A percentile compares a stretch with the other conserved stretches of the same genome.
phyloP scores from a whole-genome alignment of 345 rosid genomes.

The Litchi chinensis region DNA sequence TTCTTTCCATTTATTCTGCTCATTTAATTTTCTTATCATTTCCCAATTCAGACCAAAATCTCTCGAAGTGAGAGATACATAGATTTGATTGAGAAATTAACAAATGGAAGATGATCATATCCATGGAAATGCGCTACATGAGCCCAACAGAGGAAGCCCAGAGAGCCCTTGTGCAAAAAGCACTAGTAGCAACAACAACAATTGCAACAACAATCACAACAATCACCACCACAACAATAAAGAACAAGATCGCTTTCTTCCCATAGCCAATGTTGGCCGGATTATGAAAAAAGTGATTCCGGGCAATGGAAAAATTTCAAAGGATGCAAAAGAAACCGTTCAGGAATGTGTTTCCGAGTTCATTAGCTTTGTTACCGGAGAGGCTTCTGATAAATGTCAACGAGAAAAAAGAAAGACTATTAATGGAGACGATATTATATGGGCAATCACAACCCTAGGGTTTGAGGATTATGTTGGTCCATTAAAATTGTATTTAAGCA shows the following conservation, averaged over 20 bases:
- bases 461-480: conserved; percentile 68
- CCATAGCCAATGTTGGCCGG: conserved; percentile 76
- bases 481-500: conserved; percentile 54
- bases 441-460: conserved; percentile 76
- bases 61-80: conserved; percentile 1
- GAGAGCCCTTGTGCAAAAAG: conserved; percentile 53
- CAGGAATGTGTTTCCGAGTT: conserved; percentile 81
- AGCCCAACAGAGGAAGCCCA: conserved; percentile 35
- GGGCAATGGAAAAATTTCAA: conserved; percentile 64
- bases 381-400: conserved; percentile 75
- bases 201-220: conserved; percentile 11
- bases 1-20: conserved; percentile 28
- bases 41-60: conserved; percentile 9
- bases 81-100: neutral
- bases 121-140: conserved; percentile 42
- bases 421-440: conserved; percentile 74
- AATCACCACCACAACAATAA: conserved; percentile 33
- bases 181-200: conserved; percentile 22
- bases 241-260: conserved; percentile 74
- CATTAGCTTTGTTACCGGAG: conserved; percentile 73
- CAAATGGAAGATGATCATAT: conserved; percentile 58
- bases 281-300: conserved; percentile 79
- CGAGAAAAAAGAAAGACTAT: conserved; percentile 73
- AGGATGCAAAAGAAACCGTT: conserved; percentile 72
- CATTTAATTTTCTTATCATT: conserved; percentile 10